Conservation (phyloP, 2,329 filamentous ascomycete species). For the Purpureocillium lavendulum region DNA sequence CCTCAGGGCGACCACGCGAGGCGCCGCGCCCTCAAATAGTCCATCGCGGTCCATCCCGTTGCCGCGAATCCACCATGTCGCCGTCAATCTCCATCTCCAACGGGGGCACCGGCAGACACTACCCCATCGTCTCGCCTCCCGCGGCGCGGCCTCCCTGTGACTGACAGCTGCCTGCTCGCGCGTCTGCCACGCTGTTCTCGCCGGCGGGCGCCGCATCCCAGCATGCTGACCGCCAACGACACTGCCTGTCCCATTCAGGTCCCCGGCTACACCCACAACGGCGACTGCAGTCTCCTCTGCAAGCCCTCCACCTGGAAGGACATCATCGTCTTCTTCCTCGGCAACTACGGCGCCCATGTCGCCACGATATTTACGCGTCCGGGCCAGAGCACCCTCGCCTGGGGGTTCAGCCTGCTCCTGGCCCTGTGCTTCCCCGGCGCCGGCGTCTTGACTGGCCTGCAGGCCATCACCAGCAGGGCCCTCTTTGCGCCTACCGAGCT, state of each 20-base stretch:
- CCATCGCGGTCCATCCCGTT: too few relatives aligned
- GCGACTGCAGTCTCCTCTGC: constrained; percentile 7
- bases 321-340: constrained; percentile 3
- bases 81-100: too few relatives aligned
- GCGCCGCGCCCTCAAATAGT: too few relatives aligned
- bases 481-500: constrained; percentile 6
- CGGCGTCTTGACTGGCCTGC: constrained; percentile 2
- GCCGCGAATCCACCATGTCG: too few relatives aligned
- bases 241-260: constrained; percentile 1
- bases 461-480: constrained; percentile 7
- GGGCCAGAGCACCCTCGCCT: constrained; percentile 2
- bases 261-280: constrained; percentile 5
- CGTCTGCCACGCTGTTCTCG: too few relatives aligned
- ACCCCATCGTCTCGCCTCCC: too few relatives aligned
- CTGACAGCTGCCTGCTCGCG: too few relatives aligned
- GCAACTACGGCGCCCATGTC: constrained; percentile 5
- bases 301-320: constrained; percentile 4
- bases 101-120: too few relatives aligned
- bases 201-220: background rate
- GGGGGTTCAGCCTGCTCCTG: constrained; percentile 1
- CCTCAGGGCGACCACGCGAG: too few relatives aligned
- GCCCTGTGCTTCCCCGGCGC: constrained; percentile 5
- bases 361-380: constrained; percentile 3
- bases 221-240: constrained; percentile 1
- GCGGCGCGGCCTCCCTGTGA: too few relatives aligned